Evolutionary conservation across 306 rosid genomes (phyloP).

Genomic region (Rosa lucieae): DNA sequence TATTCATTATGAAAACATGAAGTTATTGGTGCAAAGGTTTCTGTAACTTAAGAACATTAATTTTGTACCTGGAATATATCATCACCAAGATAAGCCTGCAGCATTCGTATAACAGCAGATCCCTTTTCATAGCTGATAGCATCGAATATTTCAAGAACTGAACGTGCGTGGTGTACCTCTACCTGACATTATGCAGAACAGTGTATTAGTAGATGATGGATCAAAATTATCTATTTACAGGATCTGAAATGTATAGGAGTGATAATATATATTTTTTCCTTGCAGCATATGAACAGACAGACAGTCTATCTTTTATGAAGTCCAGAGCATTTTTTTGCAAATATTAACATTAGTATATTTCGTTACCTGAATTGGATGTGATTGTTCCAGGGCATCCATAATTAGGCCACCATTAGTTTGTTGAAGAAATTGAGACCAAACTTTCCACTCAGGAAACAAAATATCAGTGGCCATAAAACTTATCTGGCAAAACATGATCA

Average conservation of each 20-base stretch:
- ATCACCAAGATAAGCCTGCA: conserved; percentile 57
- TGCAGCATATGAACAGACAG: not conserved
- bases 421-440: conserved; percentile 60
- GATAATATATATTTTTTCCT: not conserved
- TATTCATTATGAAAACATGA: not conserved
- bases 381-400: conserved; percentile 54
- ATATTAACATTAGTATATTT: not conserved
- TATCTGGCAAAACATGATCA: conserved; percentile 39
- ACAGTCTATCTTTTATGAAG: not conserved
- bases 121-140: conserved; percentile 63
- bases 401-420: conserved; percentile 38
- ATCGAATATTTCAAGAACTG: conserved; percentile 51
- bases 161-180: conserved; percentile 52
- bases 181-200: conserved; percentile 43
- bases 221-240: not conserved
- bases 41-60: not conserved
- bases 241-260: not conserved
- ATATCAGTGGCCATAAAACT: conserved; percentile 59
- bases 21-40: not conserved
- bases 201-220: not conserved
- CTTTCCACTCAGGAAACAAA: conserved; percentile 66
- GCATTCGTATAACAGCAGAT: conserved; percentile 56
- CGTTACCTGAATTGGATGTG: conserved; percentile 65
- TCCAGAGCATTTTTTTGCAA: not conserved
- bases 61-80: conserved; percentile 48